Conservation (phyloP, 2,329 filamentous ascomycete species). For the Trichophyton mentagrophytes region DNA sequence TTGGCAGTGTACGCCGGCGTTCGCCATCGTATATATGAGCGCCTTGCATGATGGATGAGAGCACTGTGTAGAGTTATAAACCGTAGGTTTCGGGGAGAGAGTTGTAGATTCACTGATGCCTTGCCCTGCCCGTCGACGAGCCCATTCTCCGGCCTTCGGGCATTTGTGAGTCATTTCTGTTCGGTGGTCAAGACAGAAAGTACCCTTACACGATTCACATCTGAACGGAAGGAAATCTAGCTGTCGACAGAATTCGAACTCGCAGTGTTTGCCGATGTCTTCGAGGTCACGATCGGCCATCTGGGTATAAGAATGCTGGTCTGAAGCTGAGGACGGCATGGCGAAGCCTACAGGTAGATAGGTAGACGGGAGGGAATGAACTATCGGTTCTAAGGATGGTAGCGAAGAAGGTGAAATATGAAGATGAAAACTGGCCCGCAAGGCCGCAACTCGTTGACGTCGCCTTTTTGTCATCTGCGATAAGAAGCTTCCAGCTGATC, state of each 20-base stretch:
- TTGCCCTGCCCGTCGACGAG: slow-evolving; percentile 31
- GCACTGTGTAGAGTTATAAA: slow-evolving; percentile 43
- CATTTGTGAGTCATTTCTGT: slow-evolving; percentile 70
- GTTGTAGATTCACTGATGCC: slow-evolving; percentile 17
- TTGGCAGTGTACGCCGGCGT: slow-evolving; percentile 39
- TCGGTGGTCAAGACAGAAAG: slow-evolving; percentile 89
- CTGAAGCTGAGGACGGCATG: slow-evolving; percentile 7
- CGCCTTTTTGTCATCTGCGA: neutral
- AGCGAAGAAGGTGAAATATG: neutral
- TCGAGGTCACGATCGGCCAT: slow-evolving; percentile 57
- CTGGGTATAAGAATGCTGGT: slow-evolving; percentile 22
- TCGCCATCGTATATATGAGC: slow-evolving; percentile 39
- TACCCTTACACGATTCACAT: slow-evolving; percentile 74
- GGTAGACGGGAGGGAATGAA: too few relatives aligned
- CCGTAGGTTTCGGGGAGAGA: slow-evolving; percentile 37
- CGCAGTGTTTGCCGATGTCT: slow-evolving; percentile 80
- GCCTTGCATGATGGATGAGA: slow-evolving; percentile 39
- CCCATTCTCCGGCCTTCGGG: slow-evolving; percentile 49
- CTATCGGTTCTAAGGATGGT: neutral
- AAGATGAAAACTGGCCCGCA: neutral
- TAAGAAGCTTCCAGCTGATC: slow-evolving; percentile 3
- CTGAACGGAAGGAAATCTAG: slow-evolving; percentile 92
- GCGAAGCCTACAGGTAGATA: neutral
- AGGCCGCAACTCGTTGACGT: neutral
- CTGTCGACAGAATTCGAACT: slow-evolving; percentile 80